Percentiles rank a stretch among this genome's conserved stretches.
These are phyloP conservation scores for Penicillium canariense DNA, from an alignment of 495 filamentous ascomycete species.

Conservation along the genomic window DNA sequence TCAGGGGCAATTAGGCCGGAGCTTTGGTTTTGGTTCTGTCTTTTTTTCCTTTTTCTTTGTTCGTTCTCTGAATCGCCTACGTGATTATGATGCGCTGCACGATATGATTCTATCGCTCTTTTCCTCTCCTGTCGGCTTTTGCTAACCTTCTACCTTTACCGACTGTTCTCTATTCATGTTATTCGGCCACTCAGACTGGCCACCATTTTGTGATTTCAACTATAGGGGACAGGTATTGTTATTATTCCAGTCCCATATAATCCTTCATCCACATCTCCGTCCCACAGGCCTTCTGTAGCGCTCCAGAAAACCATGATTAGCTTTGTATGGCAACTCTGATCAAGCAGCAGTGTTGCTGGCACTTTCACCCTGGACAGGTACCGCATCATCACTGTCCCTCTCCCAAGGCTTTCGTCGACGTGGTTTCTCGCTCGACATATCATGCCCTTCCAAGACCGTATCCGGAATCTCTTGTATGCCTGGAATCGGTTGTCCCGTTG, in stretches of 20 bases:
- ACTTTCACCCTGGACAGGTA: constrained; percentile 5
- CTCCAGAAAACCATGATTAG: neutral
- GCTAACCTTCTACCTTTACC: constrained; percentile 12
- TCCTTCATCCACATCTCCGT: neutral
- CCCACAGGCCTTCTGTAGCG: neutral
- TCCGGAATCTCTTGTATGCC: constrained; percentile 89
- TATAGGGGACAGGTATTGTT: constrained; percentile 5
- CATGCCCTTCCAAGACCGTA: constrained; percentile 68
- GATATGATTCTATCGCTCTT: constrained; percentile 2
- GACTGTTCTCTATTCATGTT: constrained; percentile 1
- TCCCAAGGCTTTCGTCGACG: constrained; percentile 82
- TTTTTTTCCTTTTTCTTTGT: constrained; percentile 5
- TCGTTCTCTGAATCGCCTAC: constrained; percentile 4
- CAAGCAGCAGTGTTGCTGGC: constrained; percentile 3
- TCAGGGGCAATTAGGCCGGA: constrained; percentile 21
- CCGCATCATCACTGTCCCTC: constrained; percentile 33
- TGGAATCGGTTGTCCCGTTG: constrained; percentile 76
- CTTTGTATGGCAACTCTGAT: neutral
- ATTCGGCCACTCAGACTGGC: constrained; percentile 2
- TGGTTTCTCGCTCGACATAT: constrained; percentile 45
- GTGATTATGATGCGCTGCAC: constrained; percentile 10
- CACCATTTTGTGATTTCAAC: constrained; percentile 3
- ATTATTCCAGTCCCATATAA: neutral
- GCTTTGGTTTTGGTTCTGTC: constrained; percentile 12
- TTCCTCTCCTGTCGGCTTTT: constrained; percentile 9